Conservation (phyloP, 1,139 yeast species). For the Pneumocystis wakefieldiae region DNA sequence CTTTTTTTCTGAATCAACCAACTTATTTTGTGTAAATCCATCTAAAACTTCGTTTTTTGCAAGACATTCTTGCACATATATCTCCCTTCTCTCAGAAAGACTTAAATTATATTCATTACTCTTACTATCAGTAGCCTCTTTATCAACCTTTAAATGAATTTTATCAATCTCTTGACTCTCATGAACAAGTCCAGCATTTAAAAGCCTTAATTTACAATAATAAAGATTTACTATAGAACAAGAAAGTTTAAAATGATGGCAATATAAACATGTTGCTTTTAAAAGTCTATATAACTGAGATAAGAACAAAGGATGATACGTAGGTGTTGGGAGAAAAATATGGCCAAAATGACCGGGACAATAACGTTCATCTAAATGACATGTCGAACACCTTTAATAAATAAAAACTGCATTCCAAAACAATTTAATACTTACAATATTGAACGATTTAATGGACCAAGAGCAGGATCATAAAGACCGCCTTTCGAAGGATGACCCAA, state of each 20-base stretch:
- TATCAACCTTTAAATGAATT: not conserved
- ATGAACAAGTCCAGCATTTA: slow-evolving; percentile 76
- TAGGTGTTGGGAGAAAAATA: slow-evolving; percentile 88
- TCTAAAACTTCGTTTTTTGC: slow-evolving; percentile 54
- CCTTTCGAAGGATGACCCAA: slow-evolving; percentile 90
- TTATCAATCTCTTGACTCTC: slow-evolving; percentile 59
- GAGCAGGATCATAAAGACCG: slow-evolving; percentile 83
- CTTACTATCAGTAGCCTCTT: slow-evolving; percentile 16
- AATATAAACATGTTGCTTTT: slow-evolving; percentile 75
- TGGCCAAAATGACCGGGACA: slow-evolving; percentile 99
- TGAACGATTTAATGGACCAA: slow-evolving; percentile 73
- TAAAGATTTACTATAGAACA: slow-evolving; percentile 56
- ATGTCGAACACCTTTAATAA: slow-evolving; percentile 53
- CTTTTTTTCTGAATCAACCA: slow-evolving; percentile 56
- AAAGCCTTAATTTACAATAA: slow-evolving; percentile 61
- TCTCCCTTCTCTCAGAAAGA: slow-evolving; percentile 44
- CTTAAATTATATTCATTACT: slow-evolving; percentile 30
- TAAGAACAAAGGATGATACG: slow-evolving; percentile 88
- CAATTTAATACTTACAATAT: slow-evolving; percentile 33
- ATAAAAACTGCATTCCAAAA: slow-evolving; percentile 8
- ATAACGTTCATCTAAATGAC: slow-evolving; percentile 85
- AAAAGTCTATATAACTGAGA: slow-evolving; percentile 73
- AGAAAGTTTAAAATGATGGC: slow-evolving; percentile 68
- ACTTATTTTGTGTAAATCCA: slow-evolving; percentile 67
- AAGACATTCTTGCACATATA: slow-evolving; percentile 55